These are phyloP conservation scores for Arthrobotrys entomopaga DNA, from an alignment of 2,329 filamentous ascomycete species.

Conservation along the genomic window DNA sequence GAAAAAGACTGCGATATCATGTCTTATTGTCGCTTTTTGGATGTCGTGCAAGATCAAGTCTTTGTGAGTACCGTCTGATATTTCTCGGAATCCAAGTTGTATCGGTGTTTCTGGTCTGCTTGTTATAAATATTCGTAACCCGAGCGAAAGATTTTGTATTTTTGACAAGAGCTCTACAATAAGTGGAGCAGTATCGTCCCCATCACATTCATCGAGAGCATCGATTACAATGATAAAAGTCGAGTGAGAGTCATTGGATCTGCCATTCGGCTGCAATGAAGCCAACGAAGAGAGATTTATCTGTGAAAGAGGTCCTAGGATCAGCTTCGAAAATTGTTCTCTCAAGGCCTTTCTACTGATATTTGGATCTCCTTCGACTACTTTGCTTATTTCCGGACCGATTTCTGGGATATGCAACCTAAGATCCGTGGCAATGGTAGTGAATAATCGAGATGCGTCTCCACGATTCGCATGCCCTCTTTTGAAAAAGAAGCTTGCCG, in stretches of 20 bases:
- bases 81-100: slow-evolving; percentile 53
- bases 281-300: background rate
- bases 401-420: background rate
- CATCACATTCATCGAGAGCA: too few species aligned
- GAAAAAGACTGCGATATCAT: slow-evolving; percentile 58
- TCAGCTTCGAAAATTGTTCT: slow-evolving; percentile 15
- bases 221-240: too few species aligned
- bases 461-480: slow-evolving; percentile 23
- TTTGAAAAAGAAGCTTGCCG: slow-evolving; percentile 28
- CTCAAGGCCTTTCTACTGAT: slow-evolving; percentile 1
- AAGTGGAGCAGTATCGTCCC: background rate
- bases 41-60: slow-evolving; percentile 43
- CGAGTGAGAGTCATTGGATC: too few species aligned
- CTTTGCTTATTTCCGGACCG: background rate
- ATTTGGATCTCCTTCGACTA: slow-evolving; percentile 6
- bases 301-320: slow-evolving; percentile 6
- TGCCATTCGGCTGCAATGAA: too few species aligned
- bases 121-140: slow-evolving; percentile 55
- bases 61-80: slow-evolving; percentile 43
- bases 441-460: slow-evolving; percentile 11
- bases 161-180: slow-evolving; percentile 5
- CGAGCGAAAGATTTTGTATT: background rate
- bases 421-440: slow-evolving; percentile 17
- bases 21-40: slow-evolving; percentile 51
- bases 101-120: slow-evolving; percentile 58